These are phyloP conservation scores for Panus rudis DNA, from an alignment of 768 basidiomycete genomes.

Conservation along the genomic window DNA sequence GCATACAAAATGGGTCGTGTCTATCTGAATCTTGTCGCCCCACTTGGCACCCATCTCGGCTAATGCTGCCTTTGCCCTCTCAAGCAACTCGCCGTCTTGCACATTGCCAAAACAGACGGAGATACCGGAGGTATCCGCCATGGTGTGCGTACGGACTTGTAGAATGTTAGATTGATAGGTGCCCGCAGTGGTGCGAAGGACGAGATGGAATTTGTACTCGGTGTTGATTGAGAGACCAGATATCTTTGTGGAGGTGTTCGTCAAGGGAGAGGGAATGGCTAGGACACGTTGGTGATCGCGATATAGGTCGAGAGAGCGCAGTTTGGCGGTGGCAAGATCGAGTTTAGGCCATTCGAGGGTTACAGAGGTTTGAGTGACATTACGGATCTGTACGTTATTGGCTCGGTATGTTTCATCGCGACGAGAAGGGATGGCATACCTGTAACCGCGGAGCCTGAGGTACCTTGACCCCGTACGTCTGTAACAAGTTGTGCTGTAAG, in stretches of 20 bases:
- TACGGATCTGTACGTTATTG: slow-evolving; percentile 60
- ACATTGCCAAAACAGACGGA: slow-evolving; percentile 93
- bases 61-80: slow-evolving; percentile 76
- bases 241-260: slow-evolving; percentile 83
- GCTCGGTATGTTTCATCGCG: not conserved
- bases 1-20: slow-evolving; percentile 97
- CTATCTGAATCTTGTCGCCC: slow-evolving; percentile 92
- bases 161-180: slow-evolving; percentile 82
- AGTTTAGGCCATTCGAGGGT: slow-evolving; percentile 93
- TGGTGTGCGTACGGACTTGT: slow-evolving; percentile 84
- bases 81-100: slow-evolving; percentile 66
- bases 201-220: slow-evolving; percentile 90
- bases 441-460: slow-evolving; percentile 72
- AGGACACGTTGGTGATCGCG: slow-evolving; percentile 85
- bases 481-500: slow-evolving; percentile 74
- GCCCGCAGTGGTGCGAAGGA: slow-evolving; percentile 89
- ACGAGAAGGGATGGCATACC: slow-evolving; percentile 29
- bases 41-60: slow-evolving; percentile 83
- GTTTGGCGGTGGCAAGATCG: slow-evolving; percentile 75
- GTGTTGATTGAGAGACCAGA: slow-evolving; percentile 76
- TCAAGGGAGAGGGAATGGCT: slow-evolving; percentile 72
- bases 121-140: slow-evolving; percentile 92
- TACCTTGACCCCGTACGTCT: slow-evolving; percentile 58
- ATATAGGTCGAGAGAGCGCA: slow-evolving; percentile 89
- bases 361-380: slow-evolving; percentile 94